Evolutionary conservation across 2,329 filamentous ascomycete genomes (phyloP), one percentile per base, ranked within the genome.

Genomic region (Aspergillus calidoustus): DNA sequence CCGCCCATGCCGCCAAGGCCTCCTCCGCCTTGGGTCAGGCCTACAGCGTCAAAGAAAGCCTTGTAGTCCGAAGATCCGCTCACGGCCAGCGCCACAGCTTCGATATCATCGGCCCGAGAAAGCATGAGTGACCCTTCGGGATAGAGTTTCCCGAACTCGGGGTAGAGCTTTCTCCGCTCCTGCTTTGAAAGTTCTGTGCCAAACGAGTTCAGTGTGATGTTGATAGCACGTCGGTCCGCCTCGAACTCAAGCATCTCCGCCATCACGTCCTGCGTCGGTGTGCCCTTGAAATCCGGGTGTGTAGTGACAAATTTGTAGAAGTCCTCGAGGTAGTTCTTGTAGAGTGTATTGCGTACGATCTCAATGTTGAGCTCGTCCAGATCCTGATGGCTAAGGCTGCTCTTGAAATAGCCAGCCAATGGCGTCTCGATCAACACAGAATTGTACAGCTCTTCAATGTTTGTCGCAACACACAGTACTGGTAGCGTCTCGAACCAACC

Each of bases 401-500:
- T 92, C 82, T 99, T 98, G 87, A 99, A 99, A 81, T 96, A 99
- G 8, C 92, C 89, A 15, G 95, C 95, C 52, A 99, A 84, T 4
- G 95, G 95, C 3, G 95, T 99, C 82, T 99, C 95, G 69, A 99
- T 93, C 68, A 99, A 82, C 19, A 99, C 95, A 50, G 91, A 96
- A 83, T 98, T 99, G 85, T 99, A 99, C 43, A 99, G 86, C 76
- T 99, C 95, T 81, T 99, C 95, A 67, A 98, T 97, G 78, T 98
- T 99, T 54, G 94, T 97, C 34, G 95, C 95, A 49, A 98, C 94
- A 75, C 94, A 98, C 57, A 99, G 90, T 3, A 97, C 95, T 0
- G 95, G 96, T 90, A 99, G 93, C 8, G 95, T 97, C 83, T 99
- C 95, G 77, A 99, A 99, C 93, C 93, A 98, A 69, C 95, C 95